Percentiles rank a stretch among this genome's conserved stretches.
phyloP scores from a whole-genome alignment of 306 rosid species.

The Argentina anserina region DNA sequence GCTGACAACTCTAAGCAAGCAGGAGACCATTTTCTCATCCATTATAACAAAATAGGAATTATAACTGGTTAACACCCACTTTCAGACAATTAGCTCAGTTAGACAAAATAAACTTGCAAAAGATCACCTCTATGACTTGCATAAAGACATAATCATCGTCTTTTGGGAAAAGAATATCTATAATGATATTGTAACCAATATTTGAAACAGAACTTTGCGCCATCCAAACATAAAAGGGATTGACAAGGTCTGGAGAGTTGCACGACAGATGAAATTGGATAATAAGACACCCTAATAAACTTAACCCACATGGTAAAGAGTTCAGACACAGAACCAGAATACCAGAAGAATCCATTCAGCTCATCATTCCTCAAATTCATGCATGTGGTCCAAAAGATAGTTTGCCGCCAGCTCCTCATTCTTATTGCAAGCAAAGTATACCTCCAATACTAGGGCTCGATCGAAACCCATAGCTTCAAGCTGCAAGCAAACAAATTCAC shows the following conservation, averaged over 20 bases:
- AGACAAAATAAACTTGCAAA: background rate
- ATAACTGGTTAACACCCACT: too few species aligned
- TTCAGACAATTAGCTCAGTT: too few species aligned
- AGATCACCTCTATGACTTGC: background rate
- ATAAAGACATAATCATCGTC: background rate
- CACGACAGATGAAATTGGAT: conserved; percentile 12
- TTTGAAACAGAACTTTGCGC: conserved; percentile 13
- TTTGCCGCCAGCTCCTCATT: conserved; percentile 83
- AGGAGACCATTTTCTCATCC: too few species aligned
- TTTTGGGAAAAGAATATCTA: background rate
- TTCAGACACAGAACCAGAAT: background rate
- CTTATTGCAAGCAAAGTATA: conserved; percentile 78
- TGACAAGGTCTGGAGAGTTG: conserved; percentile 3
- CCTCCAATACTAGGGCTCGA: conserved; percentile 68
- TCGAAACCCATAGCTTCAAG: conserved; percentile 84
- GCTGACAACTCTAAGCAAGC: too few species aligned
- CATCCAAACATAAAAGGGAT: conserved; percentile 24
- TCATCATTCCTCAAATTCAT: conserved; percentile 63
- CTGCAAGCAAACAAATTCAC: conserved; percentile 30
- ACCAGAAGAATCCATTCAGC: background rate
- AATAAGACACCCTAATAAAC: conserved; percentile 27
- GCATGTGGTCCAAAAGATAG: conserved; percentile 73
- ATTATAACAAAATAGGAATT: too few species aligned
- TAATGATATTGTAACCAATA: conserved; percentile 16
- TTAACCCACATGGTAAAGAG: conserved; percentile 18